phyloP scores from a whole-genome alignment of 2,329 filamentous ascomycete genomes.

The Lomentospora prolificans region DNA sequence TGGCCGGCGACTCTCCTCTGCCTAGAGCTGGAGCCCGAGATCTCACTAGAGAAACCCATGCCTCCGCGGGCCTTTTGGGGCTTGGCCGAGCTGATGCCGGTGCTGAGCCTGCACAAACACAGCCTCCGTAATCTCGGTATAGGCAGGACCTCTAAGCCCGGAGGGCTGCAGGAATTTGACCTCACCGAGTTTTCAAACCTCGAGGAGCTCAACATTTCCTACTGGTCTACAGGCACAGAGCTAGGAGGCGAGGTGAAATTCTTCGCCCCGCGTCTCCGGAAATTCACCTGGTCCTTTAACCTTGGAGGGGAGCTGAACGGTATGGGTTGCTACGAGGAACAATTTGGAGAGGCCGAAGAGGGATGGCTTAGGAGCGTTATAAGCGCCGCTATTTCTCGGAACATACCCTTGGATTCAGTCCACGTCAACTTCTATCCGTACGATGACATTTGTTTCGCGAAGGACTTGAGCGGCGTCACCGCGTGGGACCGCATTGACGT shows the following conservation, averaged over 20 bases:
- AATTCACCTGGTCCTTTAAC: constrained; percentile 1
- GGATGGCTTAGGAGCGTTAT: not conserved
- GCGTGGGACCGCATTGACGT: not conserved
- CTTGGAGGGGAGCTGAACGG: not conserved
- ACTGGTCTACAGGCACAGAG: not conserved
- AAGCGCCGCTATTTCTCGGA: not conserved
- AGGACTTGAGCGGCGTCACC: not conserved
- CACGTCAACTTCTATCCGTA: constrained; percentile 2
- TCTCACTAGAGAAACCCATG: not conserved
- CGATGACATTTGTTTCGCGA: not conserved
- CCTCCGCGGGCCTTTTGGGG: too few relatives aligned
- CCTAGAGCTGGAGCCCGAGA: not conserved
- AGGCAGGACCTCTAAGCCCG: not conserved
- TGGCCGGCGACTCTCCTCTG: not conserved
- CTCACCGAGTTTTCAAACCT: not conserved
- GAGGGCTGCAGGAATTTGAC: not conserved
- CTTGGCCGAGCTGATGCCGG: not conserved
- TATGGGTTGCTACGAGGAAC: not conserved
- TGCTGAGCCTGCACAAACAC: not conserved
- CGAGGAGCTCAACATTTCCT: not conserved
- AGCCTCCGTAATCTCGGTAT: not conserved
- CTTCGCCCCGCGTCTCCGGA: not conserved
- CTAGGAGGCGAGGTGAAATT: not conserved
- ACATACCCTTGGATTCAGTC: not conserved
- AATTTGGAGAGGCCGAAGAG: not conserved